A percentile compares a stretch with the other conserved stretches of the same genome.
These are phyloP conservation scores for Tuber borchii DNA, from an alignment of 495 filamentous ascomycete species.

Conservation along the genomic window DNA sequence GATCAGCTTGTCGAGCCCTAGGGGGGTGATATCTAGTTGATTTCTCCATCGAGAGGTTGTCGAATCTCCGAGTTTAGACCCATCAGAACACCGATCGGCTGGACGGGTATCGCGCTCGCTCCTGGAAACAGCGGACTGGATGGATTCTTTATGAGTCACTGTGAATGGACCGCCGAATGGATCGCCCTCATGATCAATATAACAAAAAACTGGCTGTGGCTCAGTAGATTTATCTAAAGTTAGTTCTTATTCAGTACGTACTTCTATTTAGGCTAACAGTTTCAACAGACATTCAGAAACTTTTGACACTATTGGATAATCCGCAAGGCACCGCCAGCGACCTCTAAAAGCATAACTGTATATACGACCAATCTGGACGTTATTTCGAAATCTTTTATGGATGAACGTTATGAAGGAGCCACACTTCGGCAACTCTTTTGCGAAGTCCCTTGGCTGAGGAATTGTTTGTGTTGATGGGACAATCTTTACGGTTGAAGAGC, in stretches of 20 bases:
- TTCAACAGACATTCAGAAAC: slow-evolving; percentile 2
- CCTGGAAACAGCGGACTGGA: slow-evolving; percentile 1
- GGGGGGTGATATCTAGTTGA: not conserved
- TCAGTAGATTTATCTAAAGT: not conserved
- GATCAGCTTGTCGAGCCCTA: not conserved
- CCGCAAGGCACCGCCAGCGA: not conserved
- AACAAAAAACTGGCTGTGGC: not conserved
- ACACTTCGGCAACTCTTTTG: not conserved
- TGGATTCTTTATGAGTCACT: not conserved
- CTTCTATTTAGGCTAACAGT: not conserved
- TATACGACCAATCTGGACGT: not conserved
- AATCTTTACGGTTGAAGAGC: not conserved
- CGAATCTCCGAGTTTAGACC: not conserved
- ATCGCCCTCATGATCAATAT: not conserved
- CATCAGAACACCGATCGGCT: not conserved
- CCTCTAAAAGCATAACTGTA: not conserved
- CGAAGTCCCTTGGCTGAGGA: not conserved
- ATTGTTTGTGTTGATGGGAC: not conserved
- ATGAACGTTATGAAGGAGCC: not conserved
- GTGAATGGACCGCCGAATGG: not conserved
- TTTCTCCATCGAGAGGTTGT: not conserved
- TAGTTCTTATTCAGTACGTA: not conserved
- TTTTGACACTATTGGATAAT: not conserved
- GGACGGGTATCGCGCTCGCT: not conserved
- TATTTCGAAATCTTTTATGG: not conserved